A percentile compares a stretch with the other conserved stretches of the same genome.
Evolutionary conservation across 73 alveolate genomes (phyloP).

Genomic region (Tetrahymena elliotti): DNA sequence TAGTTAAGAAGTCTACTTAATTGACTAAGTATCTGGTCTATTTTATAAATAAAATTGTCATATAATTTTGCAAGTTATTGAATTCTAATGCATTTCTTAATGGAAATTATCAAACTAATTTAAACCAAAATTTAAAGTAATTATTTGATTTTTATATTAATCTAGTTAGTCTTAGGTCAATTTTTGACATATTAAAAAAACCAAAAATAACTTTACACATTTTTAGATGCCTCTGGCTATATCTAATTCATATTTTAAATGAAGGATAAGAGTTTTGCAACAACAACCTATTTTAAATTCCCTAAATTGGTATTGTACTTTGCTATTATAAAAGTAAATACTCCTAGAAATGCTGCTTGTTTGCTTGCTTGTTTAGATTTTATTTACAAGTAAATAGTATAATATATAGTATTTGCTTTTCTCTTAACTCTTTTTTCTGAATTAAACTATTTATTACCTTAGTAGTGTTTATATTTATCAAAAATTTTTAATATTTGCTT

Average conservation of each 20-base stretch:
- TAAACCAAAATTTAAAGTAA: too few species aligned
- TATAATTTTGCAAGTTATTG: too few species aligned
- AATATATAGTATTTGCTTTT: neutral
- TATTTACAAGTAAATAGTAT: neutral
- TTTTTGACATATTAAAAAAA: too few species aligned
- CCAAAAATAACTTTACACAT: neutral
- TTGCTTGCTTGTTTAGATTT: neutral
- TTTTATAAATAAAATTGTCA: neutral
- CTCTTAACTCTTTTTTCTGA: neutral
- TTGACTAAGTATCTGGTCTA: neutral
- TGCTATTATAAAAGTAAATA: neutral
- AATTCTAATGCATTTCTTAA: neutral
- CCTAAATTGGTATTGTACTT: neutral
- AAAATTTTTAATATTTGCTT: neutral
- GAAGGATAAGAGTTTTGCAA: neutral
- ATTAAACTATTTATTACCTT: neutral
- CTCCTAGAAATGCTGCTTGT: neutral
- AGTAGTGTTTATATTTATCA: neutral
- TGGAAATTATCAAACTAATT: neutral
- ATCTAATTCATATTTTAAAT: neutral
- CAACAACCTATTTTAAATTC: neutral
- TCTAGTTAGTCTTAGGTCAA: neutral
- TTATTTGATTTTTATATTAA: too few species aligned
- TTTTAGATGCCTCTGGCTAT: neutral
- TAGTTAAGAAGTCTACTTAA: neutral